Percentiles rank a stretch among this genome's conserved stretches.
phyloP scores from a whole-genome alignment of 768 basidiomycete genomes.

The Candolleomyces aberdarensis region DNA sequence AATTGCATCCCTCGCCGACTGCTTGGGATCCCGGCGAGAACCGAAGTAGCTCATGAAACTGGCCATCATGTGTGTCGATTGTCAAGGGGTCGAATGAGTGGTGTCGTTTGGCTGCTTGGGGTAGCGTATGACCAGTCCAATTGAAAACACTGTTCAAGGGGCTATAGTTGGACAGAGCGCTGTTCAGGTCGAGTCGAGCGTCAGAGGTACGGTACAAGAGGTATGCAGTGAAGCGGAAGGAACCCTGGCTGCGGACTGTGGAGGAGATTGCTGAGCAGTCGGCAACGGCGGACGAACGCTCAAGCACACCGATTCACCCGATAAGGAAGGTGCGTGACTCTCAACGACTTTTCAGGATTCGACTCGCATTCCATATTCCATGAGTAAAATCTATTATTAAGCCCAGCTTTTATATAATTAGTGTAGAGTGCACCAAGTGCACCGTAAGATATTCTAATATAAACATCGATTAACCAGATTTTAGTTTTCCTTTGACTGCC shows the following conservation, averaged over 20 bases:
- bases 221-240: conserved; percentile 1
- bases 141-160: too few relatives aligned
- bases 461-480: not conserved
- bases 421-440: not conserved
- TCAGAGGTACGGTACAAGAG: too few relatives aligned
- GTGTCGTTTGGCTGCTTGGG: conserved; percentile 6
- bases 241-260: not conserved
- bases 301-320: conserved; percentile 29
- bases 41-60: conserved; percentile 88
- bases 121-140: not conserved
- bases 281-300: not conserved
- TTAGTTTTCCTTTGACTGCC: conserved; percentile 7
- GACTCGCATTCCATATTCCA: too few relatives aligned
- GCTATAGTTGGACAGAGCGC: too few relatives aligned
- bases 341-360: not conserved
- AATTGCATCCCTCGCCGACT: conserved; percentile 89
- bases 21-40: conserved; percentile 76
- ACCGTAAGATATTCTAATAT: not conserved
- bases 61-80: conserved; percentile 53
- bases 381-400: not conserved
- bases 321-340: conserved; percentile 30
- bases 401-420: too few relatives aligned
- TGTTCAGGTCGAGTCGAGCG: too few relatives aligned
- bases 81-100: conserved; percentile 5
- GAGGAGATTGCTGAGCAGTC: not conserved